Percentiles rank a stretch among this genome's conserved stretches.
phyloP scores from a whole-genome alignment of 352 stramenopile species.

The Globisporangium recalcitrans region DNA sequence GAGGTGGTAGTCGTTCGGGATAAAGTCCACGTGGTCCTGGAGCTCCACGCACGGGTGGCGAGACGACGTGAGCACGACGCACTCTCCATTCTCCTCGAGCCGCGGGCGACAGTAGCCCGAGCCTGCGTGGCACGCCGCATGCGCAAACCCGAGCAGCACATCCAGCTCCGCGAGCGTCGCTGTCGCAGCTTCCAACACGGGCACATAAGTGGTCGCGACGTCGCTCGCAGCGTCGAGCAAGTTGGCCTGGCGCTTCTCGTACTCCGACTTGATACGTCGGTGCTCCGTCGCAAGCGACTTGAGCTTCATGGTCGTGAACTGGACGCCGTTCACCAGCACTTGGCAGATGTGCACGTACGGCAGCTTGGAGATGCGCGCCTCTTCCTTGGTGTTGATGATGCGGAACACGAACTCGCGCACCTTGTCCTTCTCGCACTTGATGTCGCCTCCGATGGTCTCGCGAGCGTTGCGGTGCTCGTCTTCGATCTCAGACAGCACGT shows the following conservation, averaged over 20 bases:
- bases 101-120: constrained; percentile 68
- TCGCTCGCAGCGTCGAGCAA: constrained; percentile 92
- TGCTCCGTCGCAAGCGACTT: constrained; percentile 84
- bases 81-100: constrained; percentile 51
- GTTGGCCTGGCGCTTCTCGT: constrained; percentile 88
- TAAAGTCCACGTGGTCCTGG: constrained; percentile 95
- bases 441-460: constrained; percentile 66
- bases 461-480: constrained; percentile 61
- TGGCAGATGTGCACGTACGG: constrained; percentile 90
- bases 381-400: constrained; percentile 91
- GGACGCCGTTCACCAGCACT: constrained; percentile 96
- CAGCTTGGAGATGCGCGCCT: constrained; percentile 87
- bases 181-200: constrained; percentile 91
- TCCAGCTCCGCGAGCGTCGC: constrained; percentile 91
- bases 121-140: constrained; percentile 91
- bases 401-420: constrained; percentile 92
- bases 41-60: constrained; percentile 98
- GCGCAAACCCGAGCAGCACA: constrained; percentile 92
- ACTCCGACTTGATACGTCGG: constrained; percentile 82
- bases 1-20: constrained; percentile 96
- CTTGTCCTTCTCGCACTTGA: constrained; percentile 92
- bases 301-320: constrained; percentile 95
- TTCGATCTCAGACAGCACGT: constrained; percentile 74
- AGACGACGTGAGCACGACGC: constrained; percentile 72
- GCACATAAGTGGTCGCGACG: constrained; percentile 94